phyloP scores from a whole-genome alignment of 1,284 basidiomycete species.

The Malassezia caprae region DNA sequence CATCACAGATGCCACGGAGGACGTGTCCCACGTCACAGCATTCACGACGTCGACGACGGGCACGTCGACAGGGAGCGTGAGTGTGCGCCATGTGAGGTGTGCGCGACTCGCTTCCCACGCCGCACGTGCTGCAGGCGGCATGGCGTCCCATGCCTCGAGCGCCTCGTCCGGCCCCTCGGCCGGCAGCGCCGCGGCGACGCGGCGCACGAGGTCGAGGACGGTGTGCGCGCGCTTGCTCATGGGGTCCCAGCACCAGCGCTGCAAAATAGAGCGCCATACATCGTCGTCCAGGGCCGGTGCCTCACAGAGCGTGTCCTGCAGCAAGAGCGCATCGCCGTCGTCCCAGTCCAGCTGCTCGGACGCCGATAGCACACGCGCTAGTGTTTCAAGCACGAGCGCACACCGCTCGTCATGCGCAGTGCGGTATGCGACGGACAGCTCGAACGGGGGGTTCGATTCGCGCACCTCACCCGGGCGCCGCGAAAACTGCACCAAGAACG shows the following conservation, averaged over 20 bases:
- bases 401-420: conserved; percentile 28
- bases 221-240: not conserved
- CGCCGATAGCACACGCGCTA: not conserved
- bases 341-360: not conserved
- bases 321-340: conserved; percentile 18
- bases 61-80: conserved; percentile 10
- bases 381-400: not conserved
- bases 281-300: not conserved
- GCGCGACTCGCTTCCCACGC: not conserved
- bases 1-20: not conserved
- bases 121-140: not conserved
- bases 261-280: not conserved
- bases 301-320: conserved; percentile 1
- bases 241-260: conserved; percentile 9
- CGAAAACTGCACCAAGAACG: conserved; percentile 32
- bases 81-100: conserved; percentile 3
- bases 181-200: not conserved
- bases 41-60: conserved; percentile 8
- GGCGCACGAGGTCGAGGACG: not conserved
- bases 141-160: not conserved
- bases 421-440: conserved; percentile 27
- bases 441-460: conserved; percentile 12
- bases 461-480: not conserved
- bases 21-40: not conserved
- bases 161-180: not conserved